Percentiles rank a stretch among this genome's conserved stretches.
These are phyloP conservation scores for Pseudozyma sp. DNA, from an alignment of 1,284 basidiomycete genomes.

Conservation along the genomic window DNA sequence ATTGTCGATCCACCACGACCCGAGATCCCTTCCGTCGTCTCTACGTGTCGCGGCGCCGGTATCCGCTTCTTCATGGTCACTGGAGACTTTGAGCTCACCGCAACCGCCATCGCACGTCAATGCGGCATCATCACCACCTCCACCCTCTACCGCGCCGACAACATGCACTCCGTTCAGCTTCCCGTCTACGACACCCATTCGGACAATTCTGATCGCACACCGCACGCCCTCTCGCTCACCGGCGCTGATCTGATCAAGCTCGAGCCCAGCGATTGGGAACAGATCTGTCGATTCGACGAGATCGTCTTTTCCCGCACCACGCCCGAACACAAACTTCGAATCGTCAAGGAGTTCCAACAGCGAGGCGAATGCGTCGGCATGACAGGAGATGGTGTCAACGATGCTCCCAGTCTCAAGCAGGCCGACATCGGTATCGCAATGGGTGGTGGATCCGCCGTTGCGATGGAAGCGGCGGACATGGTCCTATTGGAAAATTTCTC, in stretches of 20 bases:
- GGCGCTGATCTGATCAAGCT: slow-evolving; percentile 36
- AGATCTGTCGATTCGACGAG: slow-evolving; percentile 75
- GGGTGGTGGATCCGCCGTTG: slow-evolving; percentile 70
- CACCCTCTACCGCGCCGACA: slow-evolving; percentile 70
- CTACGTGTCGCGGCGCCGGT: slow-evolving; percentile 74
- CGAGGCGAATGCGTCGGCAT: slow-evolving; percentile 73
- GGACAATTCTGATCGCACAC: slow-evolving; percentile 34
- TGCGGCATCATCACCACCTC: slow-evolving; percentile 74
- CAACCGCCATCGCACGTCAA: slow-evolving; percentile 75
- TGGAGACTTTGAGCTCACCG: slow-evolving; percentile 73
- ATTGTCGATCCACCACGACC: slow-evolving; percentile 76
- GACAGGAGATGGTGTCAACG: slow-evolving; percentile 79
- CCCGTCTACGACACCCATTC: slow-evolving; percentile 44
- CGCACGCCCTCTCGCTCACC: slow-evolving; percentile 26
- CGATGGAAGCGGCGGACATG: slow-evolving; percentile 60
- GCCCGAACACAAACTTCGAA: slow-evolving; percentile 77
- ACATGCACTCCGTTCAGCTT: slow-evolving; percentile 29
- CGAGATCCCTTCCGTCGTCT: slow-evolving; percentile 74
- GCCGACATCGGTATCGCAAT: slow-evolving; percentile 72
- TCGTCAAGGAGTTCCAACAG: slow-evolving; percentile 75
- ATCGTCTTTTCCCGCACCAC: slow-evolving; percentile 80
- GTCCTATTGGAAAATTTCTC: slow-evolving; percentile 55
- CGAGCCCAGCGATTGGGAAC: slow-evolving; percentile 70
- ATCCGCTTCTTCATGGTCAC: slow-evolving; percentile 79
- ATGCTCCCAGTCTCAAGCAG: slow-evolving; percentile 72